Percentiles rank a stretch among this genome's conserved stretches.
Conservation (phyloP, 2,329 filamentous ascomycete species). For the Aureobasidium zeae region DNA sequence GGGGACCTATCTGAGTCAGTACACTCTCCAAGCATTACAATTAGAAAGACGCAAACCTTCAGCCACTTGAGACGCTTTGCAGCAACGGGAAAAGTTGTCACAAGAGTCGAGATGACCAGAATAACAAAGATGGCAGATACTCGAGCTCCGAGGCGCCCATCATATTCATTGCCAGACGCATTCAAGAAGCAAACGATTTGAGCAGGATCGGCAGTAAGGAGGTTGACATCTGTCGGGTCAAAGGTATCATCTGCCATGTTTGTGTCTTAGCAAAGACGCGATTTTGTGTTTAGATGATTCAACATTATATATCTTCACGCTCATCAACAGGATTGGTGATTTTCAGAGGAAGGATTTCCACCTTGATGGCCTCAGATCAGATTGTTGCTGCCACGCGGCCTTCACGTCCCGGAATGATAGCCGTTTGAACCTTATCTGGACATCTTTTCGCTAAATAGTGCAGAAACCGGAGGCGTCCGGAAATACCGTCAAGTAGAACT, state of each 20-base stretch:
- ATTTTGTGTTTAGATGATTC: not conserved
- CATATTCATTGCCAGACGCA: slow-evolving; percentile 42
- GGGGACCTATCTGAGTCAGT: not conserved
- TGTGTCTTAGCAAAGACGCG: not conserved
- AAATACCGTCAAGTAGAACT: no score
- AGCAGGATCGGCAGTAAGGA: slow-evolving; percentile 34
- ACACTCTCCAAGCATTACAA: no score
- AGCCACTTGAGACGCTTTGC: slow-evolving; percentile 33
- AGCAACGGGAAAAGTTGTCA: slow-evolving; percentile 40
- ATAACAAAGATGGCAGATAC: slow-evolving; percentile 39
- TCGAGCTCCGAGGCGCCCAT: slow-evolving; percentile 40
- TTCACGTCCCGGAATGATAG: no score
- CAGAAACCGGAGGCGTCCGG: no score
- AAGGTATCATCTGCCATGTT: not conserved
- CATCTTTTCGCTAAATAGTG: no score
- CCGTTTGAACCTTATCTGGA: no score
- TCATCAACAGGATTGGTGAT: not conserved
- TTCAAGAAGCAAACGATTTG: slow-evolving; percentile 44
- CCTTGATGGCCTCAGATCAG: not conserved
- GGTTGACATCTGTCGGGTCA: slow-evolving; percentile 14
- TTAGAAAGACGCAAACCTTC: slow-evolving; percentile 25
- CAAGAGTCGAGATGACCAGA: slow-evolving; percentile 32
- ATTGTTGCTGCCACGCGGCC: no score
- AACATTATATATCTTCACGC: no score
- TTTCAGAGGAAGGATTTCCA: not conserved